Base-by-base conservation (phyloP, 2,329 filamentous ascomycete species). In the Epichloe sylvatica region DNA sequence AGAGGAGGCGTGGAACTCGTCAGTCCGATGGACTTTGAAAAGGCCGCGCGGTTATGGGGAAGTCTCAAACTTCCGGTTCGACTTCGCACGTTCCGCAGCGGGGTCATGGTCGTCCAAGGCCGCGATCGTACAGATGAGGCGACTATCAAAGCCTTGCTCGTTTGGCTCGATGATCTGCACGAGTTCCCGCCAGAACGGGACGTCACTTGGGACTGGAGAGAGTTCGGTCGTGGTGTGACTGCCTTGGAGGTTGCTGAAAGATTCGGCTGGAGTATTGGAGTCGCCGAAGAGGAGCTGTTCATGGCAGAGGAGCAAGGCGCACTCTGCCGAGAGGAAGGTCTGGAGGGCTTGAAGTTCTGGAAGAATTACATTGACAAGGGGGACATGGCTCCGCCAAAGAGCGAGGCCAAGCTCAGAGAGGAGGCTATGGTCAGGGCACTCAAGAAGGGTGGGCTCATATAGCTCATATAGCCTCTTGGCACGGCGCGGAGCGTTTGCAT, bases 241-340 rank as follows among this genome's bases (percentile, higher is more conserved):
- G 88, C 89, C 2, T 86, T 92, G 61, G 90, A 97, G 61, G 80
- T 81, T 0, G 92, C 92, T 0, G 86, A 94, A 64, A 75, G 80
- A 46, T 98, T 98, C 66, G 87, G 90, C 5, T 98, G 92, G 92
- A 97, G 92, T 63, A 84, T 98, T 7, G 92, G 92, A 8, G 91
- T 98, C 21, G 92, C 92, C 1, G 86, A 84, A 52, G 92, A 97
- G 64, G 92, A 98, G 68, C 73, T 98, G 12, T 86, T 96, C 63
- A 96, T 98, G 91, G 90, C 90, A 0, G 92, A 98, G 65, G 91
- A 97, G 64, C 80, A 78, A 50, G 92, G 92, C 0, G 80, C 81
- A 3, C 64, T 98, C 19, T 97, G 91, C 64, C 82, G 92, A 45
- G 92, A 98, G 64, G 90, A 94, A 59, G 84, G 88, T 4, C 79